phyloP scores from a whole-genome alignment of 2,329 filamentous ascomycete genomes.

The Stemphylium beticola region DNA sequence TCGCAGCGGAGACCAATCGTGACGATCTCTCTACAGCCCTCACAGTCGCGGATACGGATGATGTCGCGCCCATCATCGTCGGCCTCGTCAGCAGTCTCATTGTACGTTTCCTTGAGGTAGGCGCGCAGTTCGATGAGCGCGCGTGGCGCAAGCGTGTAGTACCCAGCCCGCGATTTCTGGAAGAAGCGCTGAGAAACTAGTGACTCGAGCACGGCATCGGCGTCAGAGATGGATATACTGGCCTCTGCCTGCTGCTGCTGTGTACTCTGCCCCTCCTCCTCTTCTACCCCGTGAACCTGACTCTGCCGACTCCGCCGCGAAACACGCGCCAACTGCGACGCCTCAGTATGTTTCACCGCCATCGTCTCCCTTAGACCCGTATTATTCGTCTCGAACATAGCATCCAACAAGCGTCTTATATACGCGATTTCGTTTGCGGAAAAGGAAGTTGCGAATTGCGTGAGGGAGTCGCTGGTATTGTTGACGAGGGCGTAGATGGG shows the following conservation, averaged over 20 bases:
- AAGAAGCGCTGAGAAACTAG: slow-evolving; percentile 86
- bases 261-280: slow-evolving; percentile 47
- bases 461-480: slow-evolving; percentile 80
- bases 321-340: slow-evolving; percentile 68
- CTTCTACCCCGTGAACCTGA: slow-evolving; percentile 29
- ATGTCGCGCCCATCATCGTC: slow-evolving; percentile 59
- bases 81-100: slow-evolving; percentile 65
- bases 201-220: slow-evolving; percentile 71
- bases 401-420: slow-evolving; percentile 84
- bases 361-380: slow-evolving; percentile 79
- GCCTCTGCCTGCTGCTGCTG: slow-evolving; percentile 48
- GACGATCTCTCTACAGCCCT: slow-evolving; percentile 87
- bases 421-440: slow-evolving; percentile 85
- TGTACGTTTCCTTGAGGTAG: slow-evolving; percentile 90
- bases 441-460: slow-evolving; percentile 84
- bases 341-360: slow-evolving; percentile 80
- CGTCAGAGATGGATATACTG: slow-evolving; percentile 75
- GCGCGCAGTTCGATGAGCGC: slow-evolving; percentile 82
- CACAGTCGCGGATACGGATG: slow-evolving; percentile 78
- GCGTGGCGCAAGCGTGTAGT: slow-evolving; percentile 77
- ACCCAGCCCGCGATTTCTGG: slow-evolving; percentile 72
- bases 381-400: slow-evolving; percentile 91
- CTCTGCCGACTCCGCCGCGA: slow-evolving; percentile 36
- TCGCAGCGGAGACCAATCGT: slow-evolving; percentile 62
- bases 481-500: slow-evolving; percentile 88